A percentile compares a stretch with the other conserved stretches of the same genome.
Conservation (phyloP, 2,329 filamentous ascomycete species). For the Chrysosporium keratinophilum region DNA sequence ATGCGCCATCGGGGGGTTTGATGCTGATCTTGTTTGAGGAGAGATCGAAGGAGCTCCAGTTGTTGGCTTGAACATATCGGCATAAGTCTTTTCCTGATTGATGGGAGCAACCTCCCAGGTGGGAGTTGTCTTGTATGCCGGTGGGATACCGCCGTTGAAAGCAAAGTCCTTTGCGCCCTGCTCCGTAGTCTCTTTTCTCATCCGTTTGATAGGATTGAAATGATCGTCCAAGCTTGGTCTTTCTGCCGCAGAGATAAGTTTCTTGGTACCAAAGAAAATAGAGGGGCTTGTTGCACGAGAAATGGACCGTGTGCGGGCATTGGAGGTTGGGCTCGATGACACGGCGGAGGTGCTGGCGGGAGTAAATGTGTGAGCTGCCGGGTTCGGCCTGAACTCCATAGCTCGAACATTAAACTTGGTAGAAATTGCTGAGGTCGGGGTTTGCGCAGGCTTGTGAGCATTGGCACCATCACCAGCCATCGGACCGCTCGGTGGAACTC, state of each 20-base stretch:
- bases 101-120: slow-evolving; percentile 68
- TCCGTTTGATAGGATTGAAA: slow-evolving; percentile 58
- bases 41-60: slow-evolving; percentile 53
- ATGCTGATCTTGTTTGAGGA: slow-evolving; percentile 53
- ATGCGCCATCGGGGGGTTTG: slow-evolving; percentile 57
- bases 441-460: slow-evolving; percentile 39
- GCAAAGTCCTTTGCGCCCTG: slow-evolving; percentile 53
- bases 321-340: slow-evolving; percentile 60
- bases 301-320: slow-evolving; percentile 42
- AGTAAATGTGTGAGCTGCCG: slow-evolving; percentile 69
- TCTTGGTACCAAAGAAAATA: slow-evolving; percentile 57
- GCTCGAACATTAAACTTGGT: slow-evolving; percentile 53
- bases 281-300: slow-evolving; percentile 41
- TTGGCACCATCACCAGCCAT: slow-evolving; percentile 40
- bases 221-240: slow-evolving; percentile 44
- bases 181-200: slow-evolving; percentile 53
- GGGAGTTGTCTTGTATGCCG: slow-evolving; percentile 71
- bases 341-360: slow-evolving; percentile 53
- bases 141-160: slow-evolving; percentile 70
- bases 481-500: slow-evolving; percentile 64
- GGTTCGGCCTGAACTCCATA: slow-evolving; percentile 74
- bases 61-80: slow-evolving; percentile 65
- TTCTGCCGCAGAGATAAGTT: slow-evolving; percentile 52
- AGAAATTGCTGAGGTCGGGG: slow-evolving; percentile 44
- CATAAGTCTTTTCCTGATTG: slow-evolving; percentile 67